Conservation (phyloP, 73 alveolate genomes). For the Paramecium octaurelia region DNA sequence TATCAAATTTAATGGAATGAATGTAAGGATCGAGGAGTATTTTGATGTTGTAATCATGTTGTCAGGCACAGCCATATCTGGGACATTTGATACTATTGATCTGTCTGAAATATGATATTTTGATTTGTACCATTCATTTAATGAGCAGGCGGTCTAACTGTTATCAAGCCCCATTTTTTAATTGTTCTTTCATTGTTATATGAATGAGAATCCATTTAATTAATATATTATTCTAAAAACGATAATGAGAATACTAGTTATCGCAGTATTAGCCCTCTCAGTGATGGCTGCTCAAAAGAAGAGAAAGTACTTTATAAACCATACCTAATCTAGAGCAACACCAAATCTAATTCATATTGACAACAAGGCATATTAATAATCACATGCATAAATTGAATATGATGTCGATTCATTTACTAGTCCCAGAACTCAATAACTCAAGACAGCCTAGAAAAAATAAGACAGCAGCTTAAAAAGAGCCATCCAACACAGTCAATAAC, state of each 20-base stretch:
- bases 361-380: not conserved
- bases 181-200: conserved; percentile 24
- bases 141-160: conserved; percentile 27
- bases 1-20: conserved; percentile 82
- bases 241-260: conserved; percentile 1
- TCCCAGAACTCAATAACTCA: not conserved
- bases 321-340: not conserved
- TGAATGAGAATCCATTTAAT: not conserved
- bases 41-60: not conserved
- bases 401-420: conserved; percentile 18
- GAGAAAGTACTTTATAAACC: not conserved
- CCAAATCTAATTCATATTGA: not conserved
- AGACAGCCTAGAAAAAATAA: not conserved
- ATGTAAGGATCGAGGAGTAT: conserved; percentile 4
- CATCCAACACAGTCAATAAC: not conserved
- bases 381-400: not conserved
- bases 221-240: not conserved
- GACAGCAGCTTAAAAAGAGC: not conserved
- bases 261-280: not conserved
- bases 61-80: conserved; percentile 26
- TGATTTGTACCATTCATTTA: conserved; percentile 9
- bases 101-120: not conserved
- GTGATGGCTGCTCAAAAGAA: not conserved
- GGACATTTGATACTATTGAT: not conserved
- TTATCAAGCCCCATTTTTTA: not conserved